phyloP scores from a whole-genome alignment of 768 basidiomycete species.

The Mycena venus region DNA sequence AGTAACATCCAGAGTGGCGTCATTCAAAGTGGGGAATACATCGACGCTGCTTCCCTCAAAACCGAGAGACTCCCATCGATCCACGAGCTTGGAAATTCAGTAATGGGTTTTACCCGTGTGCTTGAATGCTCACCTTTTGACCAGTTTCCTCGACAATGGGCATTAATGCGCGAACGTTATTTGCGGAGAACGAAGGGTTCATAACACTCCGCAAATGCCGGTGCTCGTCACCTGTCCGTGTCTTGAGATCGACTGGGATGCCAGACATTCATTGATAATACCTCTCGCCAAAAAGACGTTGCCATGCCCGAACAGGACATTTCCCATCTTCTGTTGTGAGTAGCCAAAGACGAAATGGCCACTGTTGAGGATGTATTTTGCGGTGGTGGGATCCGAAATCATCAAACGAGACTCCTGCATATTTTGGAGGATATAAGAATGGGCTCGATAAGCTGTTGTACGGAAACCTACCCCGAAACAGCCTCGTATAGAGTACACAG shows the following conservation, averaged over 20 bases:
- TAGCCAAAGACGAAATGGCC: neutral
- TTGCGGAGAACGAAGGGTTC: neutral
- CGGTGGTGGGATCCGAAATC: neutral
- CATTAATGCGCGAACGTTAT: neutral
- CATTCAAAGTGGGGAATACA: neutral
- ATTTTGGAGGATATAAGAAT: too few relatives aligned
- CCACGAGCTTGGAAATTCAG: too few relatives aligned
- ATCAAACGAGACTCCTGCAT: neutral
- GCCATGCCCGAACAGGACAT: neutral
- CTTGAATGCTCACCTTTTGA: neutral
- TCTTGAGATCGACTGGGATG: neutral
- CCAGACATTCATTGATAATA: neutral
- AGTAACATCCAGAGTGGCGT: neutral
- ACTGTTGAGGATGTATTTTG: neutral
- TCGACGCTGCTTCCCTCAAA: neutral
- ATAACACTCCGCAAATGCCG: neutral
- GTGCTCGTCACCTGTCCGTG: neutral
- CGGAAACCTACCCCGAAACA: conserved; percentile 3
- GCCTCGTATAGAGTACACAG: neutral
- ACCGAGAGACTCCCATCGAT: too few relatives aligned
- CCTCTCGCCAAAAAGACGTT: neutral
- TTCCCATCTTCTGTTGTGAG: neutral
- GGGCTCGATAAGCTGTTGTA: neutral
- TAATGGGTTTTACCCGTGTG: too few relatives aligned
- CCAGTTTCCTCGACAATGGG: neutral